Evolutionary conservation across 176 grass and related monocot species (phyloP).

Genomic region (Pontederia paniculata): DNA sequence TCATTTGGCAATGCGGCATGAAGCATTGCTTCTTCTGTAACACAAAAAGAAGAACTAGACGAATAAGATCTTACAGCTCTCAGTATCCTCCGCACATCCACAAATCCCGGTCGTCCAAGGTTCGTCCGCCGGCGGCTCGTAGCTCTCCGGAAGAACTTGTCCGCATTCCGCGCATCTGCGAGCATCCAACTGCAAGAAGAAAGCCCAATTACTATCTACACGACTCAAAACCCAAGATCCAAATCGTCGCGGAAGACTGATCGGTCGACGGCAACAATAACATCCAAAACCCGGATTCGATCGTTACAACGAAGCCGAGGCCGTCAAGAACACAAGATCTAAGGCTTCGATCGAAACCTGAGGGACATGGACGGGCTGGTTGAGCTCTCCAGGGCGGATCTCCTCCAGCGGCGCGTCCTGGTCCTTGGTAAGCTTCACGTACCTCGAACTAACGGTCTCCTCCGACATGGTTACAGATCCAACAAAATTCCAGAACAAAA

Average conservation of each 20-base stretch:
- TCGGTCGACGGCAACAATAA: too few species aligned
- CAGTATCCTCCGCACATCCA: conserved; percentile 46
- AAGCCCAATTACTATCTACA: background rate
- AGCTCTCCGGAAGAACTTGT: conserved; percentile 37
- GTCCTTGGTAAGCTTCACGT: conserved; percentile 86
- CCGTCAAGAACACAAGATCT: too few species aligned
- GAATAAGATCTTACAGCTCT: conserved; percentile 42
- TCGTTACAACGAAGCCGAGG: background rate
- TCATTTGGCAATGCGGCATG: too few species aligned
- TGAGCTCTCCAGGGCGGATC: conserved; percentile 82
- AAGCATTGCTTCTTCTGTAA: background rate
- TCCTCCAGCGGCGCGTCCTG: conserved; percentile 70
- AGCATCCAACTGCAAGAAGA: conserved; percentile 29
- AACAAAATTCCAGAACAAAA: too few species aligned
- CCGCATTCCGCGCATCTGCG: conserved; percentile 38
- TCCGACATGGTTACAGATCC: conserved; percentile 43
- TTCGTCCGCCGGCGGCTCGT: conserved; percentile 49
- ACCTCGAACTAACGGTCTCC: conserved; percentile 39
- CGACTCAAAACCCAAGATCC: background rate
- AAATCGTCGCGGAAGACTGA: background rate
- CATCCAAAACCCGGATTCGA: background rate
- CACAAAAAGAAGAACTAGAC: background rate
- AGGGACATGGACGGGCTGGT: conserved; percentile 80
- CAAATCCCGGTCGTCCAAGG: conserved; percentile 53
- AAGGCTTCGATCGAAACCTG: conserved; percentile 24